Base-by-base conservation (phyloP, 2,329 filamentous ascomycete genomes). In the Bertia moriformis region DNA sequence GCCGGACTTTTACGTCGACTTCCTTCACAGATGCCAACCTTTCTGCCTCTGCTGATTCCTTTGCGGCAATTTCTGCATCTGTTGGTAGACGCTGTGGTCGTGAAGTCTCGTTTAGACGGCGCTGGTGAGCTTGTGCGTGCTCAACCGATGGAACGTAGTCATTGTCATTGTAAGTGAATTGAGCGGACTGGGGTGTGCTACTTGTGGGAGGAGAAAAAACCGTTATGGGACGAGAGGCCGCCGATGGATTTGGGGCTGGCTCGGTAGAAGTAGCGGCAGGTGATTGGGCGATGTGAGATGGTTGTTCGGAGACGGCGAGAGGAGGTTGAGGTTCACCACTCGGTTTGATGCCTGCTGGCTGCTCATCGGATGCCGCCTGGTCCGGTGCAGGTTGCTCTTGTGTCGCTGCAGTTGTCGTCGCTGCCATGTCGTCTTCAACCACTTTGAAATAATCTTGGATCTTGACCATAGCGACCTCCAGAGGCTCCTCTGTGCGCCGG, bases 401-500 rank as follows among this genome's bases (percentile, higher is more conserved):
- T 14, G 41, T 18, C 13, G 38, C 41, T 2, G 41, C 35, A n/a
- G 44, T 27, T 4, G 47, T 39, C 14, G 45, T 45, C 22, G 45
- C 39, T 17, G 43, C 41, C 14, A 45, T 50, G 24, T 45, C 42
- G 18, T 52, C 50, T 29, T 61, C 56, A 38, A 70, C 57, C 0
- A 69, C 63, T 17, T 64, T 74, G 57, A 93, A 93, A 51, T 83
- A 87, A 45, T 75, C 66, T 17, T 72, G 71, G 44, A 96, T 94
- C 51, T 89, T 71, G 37, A 67, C 63, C 78, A 94, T 86, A 7
- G 89, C 89, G 45, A 89, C 83, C 47, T 86, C 84, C 19, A 96
- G 60, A 2, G 87, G 87, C 53, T 74, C 75, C 12, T 82, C 78
- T 4, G 84, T 91, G 45, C 69, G 69, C 52, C 71, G 77, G 60